Conservation (phyloP, 352 stramenopile genomes). For the Phytopythium mirpurense region DNA sequence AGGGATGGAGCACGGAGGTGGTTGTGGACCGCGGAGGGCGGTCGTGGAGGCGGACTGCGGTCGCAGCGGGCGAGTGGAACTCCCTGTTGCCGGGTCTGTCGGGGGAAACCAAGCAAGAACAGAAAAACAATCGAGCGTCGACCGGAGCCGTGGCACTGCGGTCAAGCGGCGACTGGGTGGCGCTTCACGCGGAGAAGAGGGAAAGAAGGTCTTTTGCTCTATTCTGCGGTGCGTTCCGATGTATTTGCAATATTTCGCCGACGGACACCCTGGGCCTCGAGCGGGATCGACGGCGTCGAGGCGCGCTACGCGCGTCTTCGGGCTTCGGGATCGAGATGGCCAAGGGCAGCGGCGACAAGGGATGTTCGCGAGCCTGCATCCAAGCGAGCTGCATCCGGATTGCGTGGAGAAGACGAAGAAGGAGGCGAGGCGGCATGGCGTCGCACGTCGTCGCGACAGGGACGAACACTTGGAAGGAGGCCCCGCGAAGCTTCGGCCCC, state of each 20-base stretch:
- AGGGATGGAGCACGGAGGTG: constrained; percentile 7
- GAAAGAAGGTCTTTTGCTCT: constrained; percentile 7
- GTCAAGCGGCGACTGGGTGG: not conserved
- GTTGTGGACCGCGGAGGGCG: constrained; percentile 10
- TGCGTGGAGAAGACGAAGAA: constrained; percentile 6
- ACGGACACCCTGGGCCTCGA: not conserved
- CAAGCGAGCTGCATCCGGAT: not conserved
- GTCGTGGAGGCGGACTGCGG: constrained; percentile 1
- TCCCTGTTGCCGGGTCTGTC: not conserved
- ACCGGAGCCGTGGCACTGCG: not conserved
- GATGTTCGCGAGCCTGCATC: not conserved
- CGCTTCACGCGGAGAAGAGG: constrained; percentile 1
- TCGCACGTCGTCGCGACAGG: constrained; percentile 5
- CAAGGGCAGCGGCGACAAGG: not conserved
- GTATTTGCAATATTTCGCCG: not conserved
- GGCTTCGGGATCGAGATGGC: not conserved
- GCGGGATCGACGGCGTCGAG: constrained; percentile 1
- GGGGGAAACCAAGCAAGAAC: constrained; percentile 2
- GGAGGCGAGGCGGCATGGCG: constrained; percentile 1
- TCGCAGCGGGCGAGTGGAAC: constrained; percentile 8
- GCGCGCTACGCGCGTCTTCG: not conserved
- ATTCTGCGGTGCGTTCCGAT: constrained; percentile 5
- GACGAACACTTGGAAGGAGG: constrained; percentile 4
- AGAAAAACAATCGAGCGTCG: not conserved
- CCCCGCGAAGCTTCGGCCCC: constrained; percentile 3